These are phyloP conservation scores for Rosa rugosa DNA, from an alignment of 306 rosid genomes.

Conservation along the genomic window DNA sequence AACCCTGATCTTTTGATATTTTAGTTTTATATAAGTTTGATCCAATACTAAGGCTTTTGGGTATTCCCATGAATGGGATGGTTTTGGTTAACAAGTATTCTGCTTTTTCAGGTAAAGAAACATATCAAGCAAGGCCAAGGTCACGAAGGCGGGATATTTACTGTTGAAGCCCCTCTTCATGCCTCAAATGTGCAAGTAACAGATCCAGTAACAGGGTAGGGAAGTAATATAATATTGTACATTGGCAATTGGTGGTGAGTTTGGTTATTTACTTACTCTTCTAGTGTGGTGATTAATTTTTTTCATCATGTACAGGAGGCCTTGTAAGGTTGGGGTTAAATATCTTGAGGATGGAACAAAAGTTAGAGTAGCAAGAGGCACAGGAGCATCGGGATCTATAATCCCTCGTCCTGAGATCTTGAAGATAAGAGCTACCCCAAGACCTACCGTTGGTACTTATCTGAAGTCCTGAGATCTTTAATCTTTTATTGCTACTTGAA, in stretches of 20 bases:
- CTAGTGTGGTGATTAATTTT: neutral
- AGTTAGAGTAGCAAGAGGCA: conserved; percentile 86
- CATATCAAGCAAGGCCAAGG: conserved; percentile 98
- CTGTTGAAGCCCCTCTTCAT: conserved; percentile 93
- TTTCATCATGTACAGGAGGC: conserved; percentile 63
- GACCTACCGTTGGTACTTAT: conserved; percentile 70
- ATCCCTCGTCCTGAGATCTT: conserved; percentile 94
- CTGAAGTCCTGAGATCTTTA: conserved; percentile 10
- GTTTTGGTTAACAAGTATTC: neutral
- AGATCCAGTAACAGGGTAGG: conserved; percentile 85
- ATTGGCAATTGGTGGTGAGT: neutral
- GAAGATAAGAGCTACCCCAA: conserved; percentile 76
- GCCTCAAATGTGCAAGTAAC: conserved; percentile 82
- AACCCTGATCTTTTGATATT: neutral
- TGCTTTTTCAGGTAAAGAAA: conserved; percentile 65
- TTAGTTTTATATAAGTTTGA: neutral
- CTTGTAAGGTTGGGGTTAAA: conserved; percentile 76
- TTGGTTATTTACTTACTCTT: neutral
- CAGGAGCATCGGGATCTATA: conserved; percentile 83
- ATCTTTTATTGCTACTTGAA: conserved; percentile 9
- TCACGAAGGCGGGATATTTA: conserved; percentile 92
- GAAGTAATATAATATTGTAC: neutral
- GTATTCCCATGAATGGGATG: neutral
- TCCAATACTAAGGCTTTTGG: neutral
- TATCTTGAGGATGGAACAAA: conserved; percentile 96